These are phyloP conservation scores for Zygosaccharomyces sapae DNA, from an alignment of 1,139 yeast species.

Conservation along the genomic window DNA sequence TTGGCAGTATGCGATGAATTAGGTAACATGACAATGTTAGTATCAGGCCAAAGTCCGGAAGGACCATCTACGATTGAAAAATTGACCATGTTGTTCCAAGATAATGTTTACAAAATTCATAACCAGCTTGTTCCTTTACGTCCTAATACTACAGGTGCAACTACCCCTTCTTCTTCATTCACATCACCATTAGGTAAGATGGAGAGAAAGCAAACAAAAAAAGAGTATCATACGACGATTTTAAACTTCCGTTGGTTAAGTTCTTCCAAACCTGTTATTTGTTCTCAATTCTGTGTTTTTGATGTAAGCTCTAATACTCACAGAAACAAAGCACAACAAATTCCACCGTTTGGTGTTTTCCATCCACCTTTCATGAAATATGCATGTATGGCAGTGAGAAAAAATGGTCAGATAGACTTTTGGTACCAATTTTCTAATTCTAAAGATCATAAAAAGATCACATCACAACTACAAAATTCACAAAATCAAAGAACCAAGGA, in stretches of 20 bases:
- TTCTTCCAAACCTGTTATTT: conserved; percentile 33
- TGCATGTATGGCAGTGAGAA: conserved; percentile 35
- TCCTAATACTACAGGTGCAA: conserved; percentile 8
- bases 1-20: conserved; percentile 37
- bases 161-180: not conserved
- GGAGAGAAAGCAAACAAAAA: conserved; percentile 34
- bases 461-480: conserved; percentile 27
- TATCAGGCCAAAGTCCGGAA: conserved; percentile 36
- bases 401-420: conserved; percentile 36
- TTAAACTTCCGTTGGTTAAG: conserved; percentile 37
- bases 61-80: conserved; percentile 36
- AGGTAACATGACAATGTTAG: conserved; percentile 36
- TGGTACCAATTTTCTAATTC: conserved; percentile 39
- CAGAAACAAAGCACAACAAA: conserved; percentile 35
- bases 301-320: conserved; percentile 28
- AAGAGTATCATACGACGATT: conserved; percentile 33
- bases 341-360: conserved; percentile 35
- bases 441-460: conserved; percentile 36
- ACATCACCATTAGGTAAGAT: conserved; percentile 13
- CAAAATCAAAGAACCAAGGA: conserved; percentile 28
- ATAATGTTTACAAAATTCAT: conserved; percentile 34
- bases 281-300: conserved; percentile 33
- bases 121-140: conserved; percentile 30
- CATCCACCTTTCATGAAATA: conserved; percentile 39
- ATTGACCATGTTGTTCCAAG: conserved; percentile 36